These are phyloP conservation scores for Arctostaphylos glauca DNA, from an alignment of 148 eudicot genomes.

Conservation along the genomic window DNA sequence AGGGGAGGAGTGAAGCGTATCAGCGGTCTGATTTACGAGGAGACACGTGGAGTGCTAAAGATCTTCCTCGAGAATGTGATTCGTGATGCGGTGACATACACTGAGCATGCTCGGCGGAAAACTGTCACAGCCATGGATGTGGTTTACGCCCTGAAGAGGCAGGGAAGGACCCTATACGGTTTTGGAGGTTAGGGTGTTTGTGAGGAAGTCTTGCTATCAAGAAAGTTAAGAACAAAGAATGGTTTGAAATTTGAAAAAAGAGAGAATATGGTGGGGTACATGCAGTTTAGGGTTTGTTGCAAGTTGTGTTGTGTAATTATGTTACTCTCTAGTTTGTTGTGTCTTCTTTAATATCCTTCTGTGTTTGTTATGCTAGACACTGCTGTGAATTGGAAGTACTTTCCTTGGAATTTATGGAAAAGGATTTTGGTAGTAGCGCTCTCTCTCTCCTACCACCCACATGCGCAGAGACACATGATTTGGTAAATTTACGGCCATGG, in stretches of 20 bases:
- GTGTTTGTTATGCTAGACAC: not conserved
- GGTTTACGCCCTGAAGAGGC: constrained; percentile 19
- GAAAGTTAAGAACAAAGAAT: not conserved
- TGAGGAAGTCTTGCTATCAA: constrained; percentile 12
- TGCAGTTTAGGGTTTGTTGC: not conserved
- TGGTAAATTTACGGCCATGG: too few relatives aligned
- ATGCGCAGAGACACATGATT: too few relatives aligned
- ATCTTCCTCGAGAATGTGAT: constrained; percentile 23
- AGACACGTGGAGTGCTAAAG: constrained; percentile 21
- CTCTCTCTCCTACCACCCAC: too few relatives aligned
- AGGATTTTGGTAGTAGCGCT: too few relatives aligned
- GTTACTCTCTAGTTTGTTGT: not conserved
- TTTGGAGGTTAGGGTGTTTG: constrained; percentile 17
- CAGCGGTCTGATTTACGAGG: constrained; percentile 21
- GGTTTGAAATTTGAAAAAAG: not conserved
- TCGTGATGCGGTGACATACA: constrained; percentile 22
- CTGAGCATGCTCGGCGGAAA: constrained; percentile 24
- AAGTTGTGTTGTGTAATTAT: not conserved
- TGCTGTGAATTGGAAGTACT: not conserved
- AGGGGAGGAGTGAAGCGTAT: constrained; percentile 20
- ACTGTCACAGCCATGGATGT: constrained; percentile 27
- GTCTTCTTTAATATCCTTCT: not conserved
- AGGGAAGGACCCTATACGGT: constrained; percentile 22
- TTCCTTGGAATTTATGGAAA: too few relatives aligned
- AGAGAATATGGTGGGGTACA: not conserved